Percentiles rank a stretch among this genome's conserved stretches.
phyloP scores from a whole-genome alignment of 768 basidiomycete species.

The Cystoderma amianthinum region DNA sequence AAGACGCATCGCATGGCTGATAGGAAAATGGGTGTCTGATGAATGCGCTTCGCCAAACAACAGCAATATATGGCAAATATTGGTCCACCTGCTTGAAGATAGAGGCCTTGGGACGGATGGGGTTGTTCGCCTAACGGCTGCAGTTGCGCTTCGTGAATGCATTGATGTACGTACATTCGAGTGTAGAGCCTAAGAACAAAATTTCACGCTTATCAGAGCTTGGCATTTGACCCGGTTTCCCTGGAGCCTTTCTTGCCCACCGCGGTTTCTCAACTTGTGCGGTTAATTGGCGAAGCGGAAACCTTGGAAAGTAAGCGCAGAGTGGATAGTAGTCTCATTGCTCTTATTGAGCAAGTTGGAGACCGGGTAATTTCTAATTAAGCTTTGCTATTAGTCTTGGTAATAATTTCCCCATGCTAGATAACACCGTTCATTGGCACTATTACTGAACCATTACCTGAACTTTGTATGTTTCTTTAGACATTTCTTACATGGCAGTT shows the following conservation, averaged over 20 bases:
- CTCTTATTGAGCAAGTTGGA: conserved; percentile 55
- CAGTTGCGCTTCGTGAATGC: conserved; percentile 72
- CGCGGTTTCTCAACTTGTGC: conserved; percentile 59
- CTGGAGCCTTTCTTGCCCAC: conserved; percentile 68
- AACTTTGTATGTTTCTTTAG: conserved; percentile 51
- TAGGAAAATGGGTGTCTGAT: conserved; percentile 84
- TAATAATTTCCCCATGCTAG: conserved; percentile 28
- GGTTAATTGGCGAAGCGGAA: conserved; percentile 65
- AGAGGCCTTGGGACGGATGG: conserved; percentile 66
- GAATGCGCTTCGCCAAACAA: conserved; percentile 53
- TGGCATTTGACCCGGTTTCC: conserved; percentile 50
- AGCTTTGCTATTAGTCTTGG: neutral
- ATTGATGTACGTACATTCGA: conserved; percentile 59
- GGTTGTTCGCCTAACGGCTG: conserved; percentile 84
- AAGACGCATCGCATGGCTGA: conserved; percentile 90
- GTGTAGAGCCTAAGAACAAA: conserved; percentile 3
- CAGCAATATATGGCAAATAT: conserved; percentile 69
- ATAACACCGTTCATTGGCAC: conserved; percentile 59
- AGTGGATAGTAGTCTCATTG: conserved; percentile 62
- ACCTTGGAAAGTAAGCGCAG: conserved; percentile 72
- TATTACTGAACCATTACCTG: conserved; percentile 60
- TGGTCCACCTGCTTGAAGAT: conserved; percentile 70
- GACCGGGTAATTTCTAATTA: conserved; percentile 21
- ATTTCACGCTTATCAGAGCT: conserved; percentile 32
- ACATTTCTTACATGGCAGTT: neutral